Conservation (phyloP, 2,329 filamentous ascomycete species). For the Phialemonium atrogriseum region DNA sequence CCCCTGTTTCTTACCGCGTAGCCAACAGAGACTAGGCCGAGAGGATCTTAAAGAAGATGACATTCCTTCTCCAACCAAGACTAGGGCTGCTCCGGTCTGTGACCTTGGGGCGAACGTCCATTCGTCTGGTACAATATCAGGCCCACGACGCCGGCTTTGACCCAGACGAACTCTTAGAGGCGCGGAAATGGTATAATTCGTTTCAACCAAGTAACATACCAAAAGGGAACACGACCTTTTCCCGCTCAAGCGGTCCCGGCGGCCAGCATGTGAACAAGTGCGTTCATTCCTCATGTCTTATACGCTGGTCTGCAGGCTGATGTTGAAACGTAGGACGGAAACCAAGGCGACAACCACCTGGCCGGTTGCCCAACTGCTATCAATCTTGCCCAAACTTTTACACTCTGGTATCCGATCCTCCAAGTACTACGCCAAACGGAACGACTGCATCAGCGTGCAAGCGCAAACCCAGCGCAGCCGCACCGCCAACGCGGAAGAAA, state of each 20-base stretch:
- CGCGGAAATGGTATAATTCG: slow-evolving; percentile 40
- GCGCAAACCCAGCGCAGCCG: slow-evolving; percentile 46
- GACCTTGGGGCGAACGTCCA: too few species aligned
- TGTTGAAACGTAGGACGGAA: slow-evolving; percentile 39
- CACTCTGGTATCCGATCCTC: slow-evolving; percentile 39
- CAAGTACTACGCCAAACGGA: slow-evolving; percentile 43
- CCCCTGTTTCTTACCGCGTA: too few species aligned
- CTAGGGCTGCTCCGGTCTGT: too few species aligned
- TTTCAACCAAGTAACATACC: slow-evolving; percentile 38
- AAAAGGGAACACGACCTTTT: slow-evolving; percentile 42
- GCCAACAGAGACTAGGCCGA: too few species aligned
- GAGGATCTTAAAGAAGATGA: too few species aligned
- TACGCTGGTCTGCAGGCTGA: too few species aligned
- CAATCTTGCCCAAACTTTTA: slow-evolving; percentile 37
- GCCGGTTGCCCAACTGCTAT: slow-evolving; percentile 36
- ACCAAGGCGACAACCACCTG: slow-evolving; percentile 50
- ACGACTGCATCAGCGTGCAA: slow-evolving; percentile 45
- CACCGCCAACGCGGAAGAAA: slow-evolving; percentile 43
- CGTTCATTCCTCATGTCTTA: too few species aligned
- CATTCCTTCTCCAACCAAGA: too few species aligned
- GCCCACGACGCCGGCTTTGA: slow-evolving; percentile 43
- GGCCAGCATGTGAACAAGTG: slow-evolving; percentile 58
- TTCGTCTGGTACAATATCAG: slow-evolving; percentile 25
- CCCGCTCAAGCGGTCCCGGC: slow-evolving; percentile 52
- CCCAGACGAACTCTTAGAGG: slow-evolving; percentile 39